These are phyloP conservation scores for Pseudoperonospora humuli DNA, from an alignment of 352 stramenopile species.

Conservation along the genomic window DNA sequence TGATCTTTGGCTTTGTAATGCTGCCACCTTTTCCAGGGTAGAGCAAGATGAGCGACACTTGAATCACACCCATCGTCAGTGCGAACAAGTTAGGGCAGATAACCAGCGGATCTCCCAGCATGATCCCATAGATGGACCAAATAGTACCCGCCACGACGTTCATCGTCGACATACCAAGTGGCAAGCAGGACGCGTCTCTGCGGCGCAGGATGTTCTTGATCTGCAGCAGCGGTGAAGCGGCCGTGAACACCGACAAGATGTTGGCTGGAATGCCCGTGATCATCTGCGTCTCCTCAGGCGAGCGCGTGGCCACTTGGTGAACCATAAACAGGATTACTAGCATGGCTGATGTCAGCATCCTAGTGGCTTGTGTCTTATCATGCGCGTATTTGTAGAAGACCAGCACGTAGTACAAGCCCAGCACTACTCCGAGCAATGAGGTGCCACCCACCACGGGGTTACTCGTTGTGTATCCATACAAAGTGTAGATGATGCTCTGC, in stretches of 20 bases:
- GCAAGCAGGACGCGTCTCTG: slow-evolving; percentile 60
- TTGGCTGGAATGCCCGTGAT: slow-evolving; percentile 70
- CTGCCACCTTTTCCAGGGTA: slow-evolving; percentile 36
- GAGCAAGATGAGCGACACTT: slow-evolving; percentile 53
- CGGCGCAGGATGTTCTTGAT: slow-evolving; percentile 53
- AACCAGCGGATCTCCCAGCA: slow-evolving; percentile 53
- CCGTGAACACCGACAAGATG: slow-evolving; percentile 62
- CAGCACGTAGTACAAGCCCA: slow-evolving; percentile 66
- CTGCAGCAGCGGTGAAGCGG: slow-evolving; percentile 59
- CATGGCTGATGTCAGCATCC: slow-evolving; percentile 39
- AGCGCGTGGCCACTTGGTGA: slow-evolving; percentile 35
- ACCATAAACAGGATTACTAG: slow-evolving; percentile 44
- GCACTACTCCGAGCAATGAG: slow-evolving; percentile 39
- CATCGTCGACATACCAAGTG: slow-evolving; percentile 75
- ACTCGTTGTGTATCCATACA: slow-evolving; percentile 58
- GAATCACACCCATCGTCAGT: slow-evolving; percentile 61
- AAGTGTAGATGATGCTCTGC: slow-evolving; percentile 73
- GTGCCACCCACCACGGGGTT: slow-evolving; percentile 57
- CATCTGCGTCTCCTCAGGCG: slow-evolving; percentile 42
- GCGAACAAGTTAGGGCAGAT: slow-evolving; percentile 66
- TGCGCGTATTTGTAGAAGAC: slow-evolving; percentile 53
- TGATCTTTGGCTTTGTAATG: slow-evolving; percentile 7
- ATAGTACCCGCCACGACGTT: slow-evolving; percentile 56
- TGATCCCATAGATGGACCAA: slow-evolving; percentile 63
- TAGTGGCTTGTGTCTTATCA: slow-evolving; percentile 33